These are phyloP conservation scores for Aureobasidium melanogenum DNA, from an alignment of 2,329 filamentous ascomycete species.

Conservation along the genomic window DNA sequence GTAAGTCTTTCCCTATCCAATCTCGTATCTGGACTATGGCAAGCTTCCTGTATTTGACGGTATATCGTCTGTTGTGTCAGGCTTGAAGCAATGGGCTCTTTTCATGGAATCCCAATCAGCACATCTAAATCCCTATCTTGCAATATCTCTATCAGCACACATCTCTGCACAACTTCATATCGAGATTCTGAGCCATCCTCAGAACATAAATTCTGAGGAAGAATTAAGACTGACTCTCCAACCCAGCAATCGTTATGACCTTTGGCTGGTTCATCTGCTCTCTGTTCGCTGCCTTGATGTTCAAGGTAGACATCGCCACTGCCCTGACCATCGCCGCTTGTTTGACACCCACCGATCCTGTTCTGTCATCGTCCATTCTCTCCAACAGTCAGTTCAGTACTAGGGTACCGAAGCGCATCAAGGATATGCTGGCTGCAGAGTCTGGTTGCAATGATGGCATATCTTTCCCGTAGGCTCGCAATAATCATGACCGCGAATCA, in stretches of 20 bases:
- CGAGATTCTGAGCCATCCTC: too few species aligned
- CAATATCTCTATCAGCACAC: background rate
- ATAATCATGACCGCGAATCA: background rate
- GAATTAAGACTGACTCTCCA: background rate
- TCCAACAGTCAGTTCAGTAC: conserved; percentile 45
- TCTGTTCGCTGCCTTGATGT: conserved; percentile 37
- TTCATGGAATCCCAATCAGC: too few species aligned
- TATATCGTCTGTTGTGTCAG: too few species aligned
- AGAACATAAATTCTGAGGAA: background rate
- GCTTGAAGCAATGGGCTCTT: too few species aligned
- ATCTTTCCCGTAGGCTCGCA: conserved; percentile 35
- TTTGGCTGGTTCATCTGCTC: conserved; percentile 41
- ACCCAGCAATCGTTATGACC: conserved; percentile 41
- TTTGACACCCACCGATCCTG: conserved; percentile 49
- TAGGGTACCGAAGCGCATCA: conserved; percentile 42
- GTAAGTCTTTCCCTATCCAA: background rate
- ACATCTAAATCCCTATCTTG: background rate
- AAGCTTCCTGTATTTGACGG: background rate
- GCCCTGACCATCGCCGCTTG: conserved; percentile 46
- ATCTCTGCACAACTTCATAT: background rate
- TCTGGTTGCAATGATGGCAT: conserved; percentile 49
- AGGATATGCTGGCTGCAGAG: conserved; percentile 45
- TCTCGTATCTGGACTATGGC: background rate
- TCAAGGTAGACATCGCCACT: conserved; percentile 37
- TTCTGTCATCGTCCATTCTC: conserved; percentile 46